Evolutionary conservation across 352 stramenopile genomes (phyloP), one percentile per base, ranked within the genome.

Genomic region (Ochromonadaceae sp.): DNA sequence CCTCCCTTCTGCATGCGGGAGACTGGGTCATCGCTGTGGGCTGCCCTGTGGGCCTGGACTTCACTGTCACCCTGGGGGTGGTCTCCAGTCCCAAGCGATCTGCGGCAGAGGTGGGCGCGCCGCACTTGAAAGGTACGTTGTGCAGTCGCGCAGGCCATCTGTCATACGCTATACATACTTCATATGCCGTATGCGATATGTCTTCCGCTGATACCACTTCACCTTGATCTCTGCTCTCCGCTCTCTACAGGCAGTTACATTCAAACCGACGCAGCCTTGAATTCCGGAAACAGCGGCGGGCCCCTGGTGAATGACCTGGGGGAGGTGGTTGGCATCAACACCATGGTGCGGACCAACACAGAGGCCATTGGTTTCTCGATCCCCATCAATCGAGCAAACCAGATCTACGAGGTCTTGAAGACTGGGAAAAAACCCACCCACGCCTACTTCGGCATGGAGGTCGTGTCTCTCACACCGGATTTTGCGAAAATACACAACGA

Each of bases 291-390:
- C 70, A 86, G 78, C 62, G 84, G 84, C 12, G 84, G 84, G 0
- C 84, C 85, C 22, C 80, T 93, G 40, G 81, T 93, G 46, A 91
- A 92, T 67, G 61, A 92, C 53, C 78, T 85, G 43, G 85, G 85
- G 17, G 76, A 93, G 42, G 83, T 92, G 35, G 88, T 93, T 44
- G 85, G 85, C 25, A 93, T 93, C 65, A 93, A 93, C 70, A 90
- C 81, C 17, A 91, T 91, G 80, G 60, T 60, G 55, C 55, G 56
- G 9, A 67, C 26, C 15, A 67, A 60, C 52, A 68, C 49, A 20
- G 61, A 62, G 34, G 61, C 60, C 7, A 66, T 67, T 2, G 49
- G 61, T 3, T 67, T 67, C 30, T 47, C 60, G 0, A 66, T 67
- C 14, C 60, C 60, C 5, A 67, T 67, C 14, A 67, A 67, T 62